Base-by-base conservation (phyloP, 208 protist species). In the Leptomonas seymouri region DNA sequence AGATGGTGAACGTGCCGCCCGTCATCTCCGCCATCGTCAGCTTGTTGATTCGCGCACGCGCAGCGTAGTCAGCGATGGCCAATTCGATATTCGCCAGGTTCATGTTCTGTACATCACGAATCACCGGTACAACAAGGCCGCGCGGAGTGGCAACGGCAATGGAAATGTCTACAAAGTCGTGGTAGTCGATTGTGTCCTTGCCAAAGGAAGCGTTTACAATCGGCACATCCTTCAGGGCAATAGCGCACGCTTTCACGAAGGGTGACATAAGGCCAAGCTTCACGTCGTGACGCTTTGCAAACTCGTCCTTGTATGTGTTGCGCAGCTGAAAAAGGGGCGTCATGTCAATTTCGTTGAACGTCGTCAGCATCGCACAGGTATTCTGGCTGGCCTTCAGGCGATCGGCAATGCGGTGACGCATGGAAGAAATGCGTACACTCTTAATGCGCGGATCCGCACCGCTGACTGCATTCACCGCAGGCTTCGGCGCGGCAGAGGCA, bases 221-320 rank as follows among this genome's bases (percentile, higher is more conserved):
- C 8, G 98, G 98, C 27, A 98, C 84, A n/a, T 99, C 96, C 84
- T 96, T 84, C 42, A 99, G 87, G 23, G 98, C 98, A 58, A 91
- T 91, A 36, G 91, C 87, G 58, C 95, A 82, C 25, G 98, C 99
- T 87, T 98, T 99, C 21, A 99, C 96, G 67, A 99, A 99, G 28
- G 97, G 93, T 15, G 94, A 98, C 98, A 99, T 99, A 79, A 99
- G 99, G 25, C 98, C 98, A 14, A 99, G 86, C 89, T 99, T 99
- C 31, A 99, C 89, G 61, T 91, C 95, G 83, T 99, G 97, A 79
- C 98, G 98, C 87, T 99, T 97, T 46, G 89, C 68, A 75, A 99
- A 99, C 27, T 93, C 93, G 54, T 99, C 98, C 84, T 99, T 99
- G 94, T 99, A 98, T 74, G 97, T 91, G 48, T 94, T 91, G 53